Base-by-base conservation (phyloP, 2,329 filamentous ascomycete species). In the Capronia coronata region DNA sequence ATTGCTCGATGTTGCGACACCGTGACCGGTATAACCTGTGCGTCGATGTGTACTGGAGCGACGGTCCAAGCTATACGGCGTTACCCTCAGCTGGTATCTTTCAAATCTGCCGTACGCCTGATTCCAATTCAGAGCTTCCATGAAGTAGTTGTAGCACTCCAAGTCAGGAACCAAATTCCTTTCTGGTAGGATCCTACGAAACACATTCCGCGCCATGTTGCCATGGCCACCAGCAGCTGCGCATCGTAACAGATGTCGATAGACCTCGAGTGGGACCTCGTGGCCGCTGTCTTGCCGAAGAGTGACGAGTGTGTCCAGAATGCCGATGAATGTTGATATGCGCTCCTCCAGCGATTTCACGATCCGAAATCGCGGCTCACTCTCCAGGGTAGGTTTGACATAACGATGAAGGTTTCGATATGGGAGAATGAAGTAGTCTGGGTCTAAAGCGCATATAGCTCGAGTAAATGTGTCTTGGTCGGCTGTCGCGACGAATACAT, bases 401-500 rank as follows among this genome's bases (percentile, higher is more conserved):
- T 74, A 65, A 16, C 66, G 62, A 45, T 76, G 69, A 14, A 80
- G 65, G 18, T 65, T 61, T 3, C 76, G 67, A 57, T 72, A 70
- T 1, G 68, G 67, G 19, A 68, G 64, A 34, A 79, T 57, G 52
- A 77, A 74, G 55, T 75, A 65, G 19, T 65, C 60, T 0, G 84
- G 83, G 49, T 86, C 80, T 7, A 89, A 65, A 3, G 74, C 71
- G 27, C 75, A 74, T 23, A 90, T 64, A 8, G 85, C 75, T 32
- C 49, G 35, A 22, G 56, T 51, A 50, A 59, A 61, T 13, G 53
- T 38, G 13, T 52, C 48, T 39, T 58, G 45, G 25, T 46, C 42
- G 14, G 60, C 56, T 22, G 46, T 42, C 21, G 42, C 29, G 39
- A 61, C 32, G 42, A 61, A 58, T 23, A 35, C 52, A 22, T 49